Evolutionary conservation across 164 flowering plant genomes (phyloP), one percentile per base, ranked within the genome.

Genomic region (Vitis riparia): DNA sequence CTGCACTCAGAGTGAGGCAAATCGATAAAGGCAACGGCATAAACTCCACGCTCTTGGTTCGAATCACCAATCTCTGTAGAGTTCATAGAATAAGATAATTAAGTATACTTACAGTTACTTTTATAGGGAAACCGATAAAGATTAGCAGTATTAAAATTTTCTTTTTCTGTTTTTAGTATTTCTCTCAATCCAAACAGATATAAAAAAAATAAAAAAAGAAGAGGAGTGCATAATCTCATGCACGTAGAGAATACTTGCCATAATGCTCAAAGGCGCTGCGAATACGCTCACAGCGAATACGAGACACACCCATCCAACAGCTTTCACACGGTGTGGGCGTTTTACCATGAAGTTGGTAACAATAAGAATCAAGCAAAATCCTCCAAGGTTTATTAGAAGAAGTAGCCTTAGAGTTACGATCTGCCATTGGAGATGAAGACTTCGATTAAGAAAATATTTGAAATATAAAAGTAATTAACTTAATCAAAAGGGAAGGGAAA

Each of bases 11-110:
- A 2, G 90, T 85, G 70, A 87, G 81, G 71, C 77, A 77, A 9
- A 83, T 49, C 0, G 91, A 87, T 59, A 87, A 68, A n/a, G 62
- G 3, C 44, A 87, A 78, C 9, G 90, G 90, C 88, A 87, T 81
- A 81, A 79, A 87, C 78, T 87, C 88, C n/a, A 81, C 88, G 51
- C 87, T 87, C 15, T 77, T 77, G 2, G 90, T 87, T 52, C 77
- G 78, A 0, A 87, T 77, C 1, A 87, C 90, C 67, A 56, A 57
- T 27, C 74, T 74, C 90, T 87, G 82, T 55, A 58, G 3, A 11
- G 4, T 51, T 48, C 9, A n/a, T 23, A n/a, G 5, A 16, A 50
- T 5, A 37, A 44, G 27, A 23, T 23, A 23, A 23, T 23, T 13
- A 12, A 64, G 15, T 51, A 49, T 8, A 8, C 27, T 23, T 1